phyloP scores from a whole-genome alignment of 768 basidiomycete species.

The Serendipita sp. region DNA sequence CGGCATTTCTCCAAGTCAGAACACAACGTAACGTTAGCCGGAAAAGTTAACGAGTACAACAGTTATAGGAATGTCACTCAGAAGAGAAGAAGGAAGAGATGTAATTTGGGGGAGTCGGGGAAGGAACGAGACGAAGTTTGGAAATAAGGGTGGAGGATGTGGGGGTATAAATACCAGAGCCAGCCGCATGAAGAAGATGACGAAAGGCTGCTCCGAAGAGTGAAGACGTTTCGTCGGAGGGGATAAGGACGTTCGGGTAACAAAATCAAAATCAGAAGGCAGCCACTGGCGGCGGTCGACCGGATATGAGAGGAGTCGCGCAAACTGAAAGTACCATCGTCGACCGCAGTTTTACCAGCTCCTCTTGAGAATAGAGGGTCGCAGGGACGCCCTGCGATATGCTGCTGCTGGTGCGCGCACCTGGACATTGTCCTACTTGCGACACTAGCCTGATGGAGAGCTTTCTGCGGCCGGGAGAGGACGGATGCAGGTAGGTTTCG shows the following conservation, averaged over 20 bases:
- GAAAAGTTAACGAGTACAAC: background rate
- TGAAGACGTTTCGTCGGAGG: background rate
- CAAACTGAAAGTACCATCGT: background rate
- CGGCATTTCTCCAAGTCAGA: background rate
- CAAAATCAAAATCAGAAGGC: background rate
- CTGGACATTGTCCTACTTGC: background rate
- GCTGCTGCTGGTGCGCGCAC: background rate
- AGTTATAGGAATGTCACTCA: background rate
- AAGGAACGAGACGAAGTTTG: too few species aligned
- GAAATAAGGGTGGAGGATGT: background rate
- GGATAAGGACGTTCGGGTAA: background rate
- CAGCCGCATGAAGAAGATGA: background rate
- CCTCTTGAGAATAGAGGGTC: background rate
- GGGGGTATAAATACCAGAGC: background rate
- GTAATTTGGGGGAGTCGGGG: too few species aligned
- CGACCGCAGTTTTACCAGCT: background rate
- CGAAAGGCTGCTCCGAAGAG: background rate
- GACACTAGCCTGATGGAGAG: constrained; percentile 69
- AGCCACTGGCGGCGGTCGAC: too few species aligned
- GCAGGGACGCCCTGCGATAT: background rate
- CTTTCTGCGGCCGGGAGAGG: constrained; percentile 56
- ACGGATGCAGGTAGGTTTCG: constrained; percentile 49
- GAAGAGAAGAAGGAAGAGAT: background rate
- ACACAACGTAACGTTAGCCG: background rate
- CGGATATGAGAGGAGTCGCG: background rate